Conservation (phyloP, 106 monocot species). For the Dioscorea alata region DNA sequence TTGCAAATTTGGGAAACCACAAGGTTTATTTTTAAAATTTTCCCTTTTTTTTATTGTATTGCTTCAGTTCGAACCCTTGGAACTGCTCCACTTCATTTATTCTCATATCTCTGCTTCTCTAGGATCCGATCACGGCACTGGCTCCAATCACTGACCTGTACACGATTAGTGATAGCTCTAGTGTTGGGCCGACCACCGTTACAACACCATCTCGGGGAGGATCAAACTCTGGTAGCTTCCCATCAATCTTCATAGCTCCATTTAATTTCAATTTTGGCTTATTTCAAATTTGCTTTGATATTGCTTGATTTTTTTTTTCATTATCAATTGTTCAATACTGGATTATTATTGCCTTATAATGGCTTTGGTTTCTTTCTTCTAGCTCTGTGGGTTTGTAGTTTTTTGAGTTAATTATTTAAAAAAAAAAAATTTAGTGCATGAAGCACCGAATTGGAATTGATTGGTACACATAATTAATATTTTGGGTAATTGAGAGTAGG, state of each 20-base stretch:
- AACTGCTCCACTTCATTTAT: background rate
- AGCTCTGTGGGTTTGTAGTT: too few species aligned
- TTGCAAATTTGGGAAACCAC: too few species aligned
- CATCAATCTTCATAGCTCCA: too few species aligned
- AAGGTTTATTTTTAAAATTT: too few species aligned
- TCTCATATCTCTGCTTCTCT: background rate
- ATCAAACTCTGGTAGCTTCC: background rate
- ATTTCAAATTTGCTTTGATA: background rate
- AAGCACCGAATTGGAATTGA: too few species aligned
- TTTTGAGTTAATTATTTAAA: too few species aligned
- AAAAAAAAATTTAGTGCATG: too few species aligned
- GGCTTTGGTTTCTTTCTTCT: background rate
- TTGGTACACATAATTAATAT: too few species aligned
- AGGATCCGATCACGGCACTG: too few species aligned
- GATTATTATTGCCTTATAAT: background rate
- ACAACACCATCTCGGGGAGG: background rate
- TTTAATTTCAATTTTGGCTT: too few species aligned
- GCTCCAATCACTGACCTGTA: background rate
- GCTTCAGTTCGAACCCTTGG: background rate
- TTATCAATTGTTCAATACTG: background rate
- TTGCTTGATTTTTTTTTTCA: background rate
- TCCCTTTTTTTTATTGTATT: too few species aligned
- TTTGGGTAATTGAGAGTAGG: too few species aligned
- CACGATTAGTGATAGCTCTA: background rate
- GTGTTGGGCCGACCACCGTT: background rate